A percentile compares a stretch with the other conserved stretches of the same genome.
Conservation (phyloP, 495 filamentous ascomycete genomes). For the Lindgomyces ingoldianus region DNA sequence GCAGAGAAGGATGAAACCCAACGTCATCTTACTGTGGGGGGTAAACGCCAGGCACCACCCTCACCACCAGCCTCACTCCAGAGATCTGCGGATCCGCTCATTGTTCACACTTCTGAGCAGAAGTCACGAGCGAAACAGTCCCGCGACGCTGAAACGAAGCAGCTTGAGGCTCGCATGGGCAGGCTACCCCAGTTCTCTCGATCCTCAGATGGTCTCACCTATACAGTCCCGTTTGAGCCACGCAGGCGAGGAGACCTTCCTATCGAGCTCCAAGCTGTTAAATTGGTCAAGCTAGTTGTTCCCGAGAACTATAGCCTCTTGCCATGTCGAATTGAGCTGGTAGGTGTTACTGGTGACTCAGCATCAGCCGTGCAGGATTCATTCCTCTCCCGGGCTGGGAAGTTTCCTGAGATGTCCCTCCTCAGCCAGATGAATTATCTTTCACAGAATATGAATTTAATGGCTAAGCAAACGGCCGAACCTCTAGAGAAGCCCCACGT, state of each 20-base stretch:
- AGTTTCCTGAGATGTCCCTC: slow-evolving; percentile 61
- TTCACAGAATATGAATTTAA: slow-evolving; percentile 67
- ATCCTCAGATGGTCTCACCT: slow-evolving; percentile 68
- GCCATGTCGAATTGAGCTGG: slow-evolving; percentile 64
- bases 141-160: slow-evolving; percentile 56
- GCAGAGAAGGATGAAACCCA: not conserved
- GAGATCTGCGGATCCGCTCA: not conserved
- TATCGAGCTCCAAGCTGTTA: slow-evolving; percentile 60
- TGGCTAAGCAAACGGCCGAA: slow-evolving; percentile 49
- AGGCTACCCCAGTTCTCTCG: slow-evolving; percentile 69
- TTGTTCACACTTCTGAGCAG: slow-evolving; percentile 22
- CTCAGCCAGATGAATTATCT: slow-evolving; percentile 78
- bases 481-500: not conserved
- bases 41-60: not conserved
- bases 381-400: slow-evolving; percentile 61
- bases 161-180: slow-evolving; percentile 56
- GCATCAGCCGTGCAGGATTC: slow-evolving; percentile 63
- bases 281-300: slow-evolving; percentile 67
- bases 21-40: not conserved
- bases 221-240: slow-evolving; percentile 72
- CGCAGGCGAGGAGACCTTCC: slow-evolving; percentile 64
- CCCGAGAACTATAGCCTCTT: slow-evolving; percentile 75
- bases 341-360: slow-evolving; percentile 61
- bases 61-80: not conserved
- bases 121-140: slow-evolving; percentile 36